A percentile compares a stretch with the other conserved stretches of the same genome.
Evolutionary conservation across 257 asterid genomes (phyloP).

Genomic region (Osmanthus fragrans): DNA sequence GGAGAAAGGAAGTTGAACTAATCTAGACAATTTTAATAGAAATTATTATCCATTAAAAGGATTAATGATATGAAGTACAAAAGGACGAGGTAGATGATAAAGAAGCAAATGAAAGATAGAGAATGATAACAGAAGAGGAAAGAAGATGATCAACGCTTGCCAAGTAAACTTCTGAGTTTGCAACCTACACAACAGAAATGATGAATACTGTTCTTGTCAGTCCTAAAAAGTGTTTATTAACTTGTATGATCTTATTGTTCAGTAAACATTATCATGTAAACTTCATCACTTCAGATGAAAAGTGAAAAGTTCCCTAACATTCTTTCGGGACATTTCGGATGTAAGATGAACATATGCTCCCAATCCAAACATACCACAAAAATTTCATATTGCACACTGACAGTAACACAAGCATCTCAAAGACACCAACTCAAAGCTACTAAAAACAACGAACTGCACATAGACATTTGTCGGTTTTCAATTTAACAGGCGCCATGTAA

Average conservation of each 20-base stretch:
- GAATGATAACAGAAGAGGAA: background rate
- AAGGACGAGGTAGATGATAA: background rate
- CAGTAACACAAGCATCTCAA: background rate
- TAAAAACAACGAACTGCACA: background rate
- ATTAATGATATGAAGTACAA: background rate
- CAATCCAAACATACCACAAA: background rate
- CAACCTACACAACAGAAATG: background rate
- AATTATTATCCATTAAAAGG: background rate
- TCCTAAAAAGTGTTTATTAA: background rate
- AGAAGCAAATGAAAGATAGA: background rate
- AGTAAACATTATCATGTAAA: background rate
- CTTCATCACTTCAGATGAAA: background rate
- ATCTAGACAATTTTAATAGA: background rate
- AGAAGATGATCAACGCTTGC: background rate
- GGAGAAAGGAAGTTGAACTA: background rate
- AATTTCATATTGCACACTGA: background rate
- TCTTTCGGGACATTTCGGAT: background rate
- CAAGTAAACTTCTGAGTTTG: background rate
- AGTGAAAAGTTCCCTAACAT: background rate
- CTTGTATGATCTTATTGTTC: background rate
- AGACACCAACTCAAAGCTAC: background rate
- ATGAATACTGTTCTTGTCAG: background rate
- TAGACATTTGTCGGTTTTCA: background rate
- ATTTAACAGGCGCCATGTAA: background rate
- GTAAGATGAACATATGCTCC: background rate